Evolutionary conservation across 352 stramenopile genomes (phyloP).

Genomic region (Globisporangium yorkense): DNA sequence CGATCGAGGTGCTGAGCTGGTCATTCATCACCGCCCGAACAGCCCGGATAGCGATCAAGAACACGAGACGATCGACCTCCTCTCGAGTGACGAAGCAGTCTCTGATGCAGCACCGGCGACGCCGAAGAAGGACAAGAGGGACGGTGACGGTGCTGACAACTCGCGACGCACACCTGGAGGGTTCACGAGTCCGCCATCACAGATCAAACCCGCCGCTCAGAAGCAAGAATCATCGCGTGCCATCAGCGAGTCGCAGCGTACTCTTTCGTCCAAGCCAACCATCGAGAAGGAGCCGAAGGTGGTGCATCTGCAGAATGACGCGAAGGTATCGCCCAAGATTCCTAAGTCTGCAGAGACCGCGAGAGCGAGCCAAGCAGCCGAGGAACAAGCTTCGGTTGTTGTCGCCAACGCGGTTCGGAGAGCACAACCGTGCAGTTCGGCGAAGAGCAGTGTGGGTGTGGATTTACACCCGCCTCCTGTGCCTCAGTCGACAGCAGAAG

Average conservation of each 20-base stretch:
- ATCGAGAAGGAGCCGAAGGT: neutral
- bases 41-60: neutral
- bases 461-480: neutral
- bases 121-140: neutral
- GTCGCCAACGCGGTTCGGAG: neutral
- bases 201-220: neutral
- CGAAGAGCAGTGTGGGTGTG: neutral
- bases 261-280: neutral
- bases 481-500: neutral
- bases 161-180: neutral
- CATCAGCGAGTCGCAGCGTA: neutral
- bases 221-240: neutral
- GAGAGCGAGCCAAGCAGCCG: neutral
- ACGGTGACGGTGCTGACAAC: neutral
- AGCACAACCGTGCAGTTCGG: neutral
- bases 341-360: neutral
- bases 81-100: slow-evolving; percentile 21
- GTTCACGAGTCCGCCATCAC: neutral
- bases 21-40: neutral
- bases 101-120: neutral
- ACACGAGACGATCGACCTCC: slow-evolving; percentile 19
- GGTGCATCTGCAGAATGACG: neutral
- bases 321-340: neutral
- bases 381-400: neutral
- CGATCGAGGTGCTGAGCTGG: neutral